These are phyloP conservation scores for Lycium ferocissimum DNA, from an alignment of 257 asterid genomes.

Conservation along the genomic window DNA sequence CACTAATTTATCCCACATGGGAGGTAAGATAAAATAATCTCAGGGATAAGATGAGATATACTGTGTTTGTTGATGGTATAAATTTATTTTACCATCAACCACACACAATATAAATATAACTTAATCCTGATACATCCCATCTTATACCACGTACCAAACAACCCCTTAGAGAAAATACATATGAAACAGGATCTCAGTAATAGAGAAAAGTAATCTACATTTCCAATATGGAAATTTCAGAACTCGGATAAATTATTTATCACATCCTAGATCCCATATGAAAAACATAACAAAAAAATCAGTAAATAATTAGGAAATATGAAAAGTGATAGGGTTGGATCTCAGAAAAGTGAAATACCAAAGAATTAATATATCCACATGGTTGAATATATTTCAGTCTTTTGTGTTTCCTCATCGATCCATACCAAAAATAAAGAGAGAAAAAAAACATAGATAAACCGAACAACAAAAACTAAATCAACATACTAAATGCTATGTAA, in stretches of 20 bases:
- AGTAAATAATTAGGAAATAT: background rate
- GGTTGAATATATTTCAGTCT: slow-evolving; percentile 22
- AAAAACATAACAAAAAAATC: background rate
- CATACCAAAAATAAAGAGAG: background rate
- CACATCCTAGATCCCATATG: background rate
- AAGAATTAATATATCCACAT: slow-evolving; percentile 24
- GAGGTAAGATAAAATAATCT: too few species aligned
- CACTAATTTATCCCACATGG: too few species aligned
- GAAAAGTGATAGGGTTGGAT: background rate
- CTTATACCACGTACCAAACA: too few species aligned
- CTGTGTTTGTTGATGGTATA: too few species aligned
- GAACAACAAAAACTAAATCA: background rate
- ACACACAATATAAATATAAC: too few species aligned
- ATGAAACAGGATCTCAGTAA: background rate
- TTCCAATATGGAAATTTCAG: slow-evolving; percentile 4
- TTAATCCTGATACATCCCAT: too few species aligned
- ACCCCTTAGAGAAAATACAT: too few species aligned
- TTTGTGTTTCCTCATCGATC: slow-evolving; percentile 28
- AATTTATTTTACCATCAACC: too few species aligned
- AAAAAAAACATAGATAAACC: background rate
- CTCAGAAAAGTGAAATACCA: slow-evolving; percentile 33
- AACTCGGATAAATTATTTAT: slow-evolving; percentile 22
- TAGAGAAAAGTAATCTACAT: slow-evolving; percentile 12
- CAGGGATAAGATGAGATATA: too few species aligned
- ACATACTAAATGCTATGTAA: background rate